Base-by-base conservation (phyloP, 345 rosid genomes). In the Physaria fendleri region DNA sequence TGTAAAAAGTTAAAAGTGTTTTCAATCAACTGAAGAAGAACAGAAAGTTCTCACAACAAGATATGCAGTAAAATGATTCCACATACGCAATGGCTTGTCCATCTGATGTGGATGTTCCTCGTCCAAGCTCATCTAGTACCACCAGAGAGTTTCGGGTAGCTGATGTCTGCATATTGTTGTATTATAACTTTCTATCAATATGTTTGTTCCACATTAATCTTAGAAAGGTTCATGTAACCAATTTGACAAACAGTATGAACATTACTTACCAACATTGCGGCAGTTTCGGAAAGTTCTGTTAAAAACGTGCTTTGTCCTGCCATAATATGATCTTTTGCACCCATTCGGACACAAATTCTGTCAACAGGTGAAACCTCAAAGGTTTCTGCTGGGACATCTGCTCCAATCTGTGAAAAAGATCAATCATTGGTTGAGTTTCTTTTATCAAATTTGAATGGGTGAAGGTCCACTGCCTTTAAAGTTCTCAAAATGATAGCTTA, bases 81-180 rank as follows among this genome's bases (percentile, higher is more conserved):
- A 63, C 69, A 34, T 79, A 93, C 97, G 99, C 99, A 75, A 93
- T 93, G 71, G 99, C 99, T 77, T 93, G 97, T 63, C 98, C 98
- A 77, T 92, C 98, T 48, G 97, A 92, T 44, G 98, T 86, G 23
- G 97, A 81, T 45, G 98, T 85, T 65, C 98, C 98, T n/a, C 95
- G 81, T 40, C 97, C 97, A 66, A 92, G 94, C 79, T 92, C 98
- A 79, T 92, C 98, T 59, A 88, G 72, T 39, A 85, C 90, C 77
- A 92, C 97, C 68, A 92, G 58, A 23, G 98, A 92, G 64, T 85
- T 79, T 37, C 59, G 53, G 38, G 95, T 85, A 15, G 99, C 95
- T 1, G 87, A 81, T 40, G 92, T 74, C 99, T 93, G 84, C 61
- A 76, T 40, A 35, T 55, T 17, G 43, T 56, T 29, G 45, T 13